Percentiles rank a stretch among this genome's conserved stretches.
Conservation (phyloP, 371 early-diverging fungal species). For the Syncephalis plumigaleata region DNA sequence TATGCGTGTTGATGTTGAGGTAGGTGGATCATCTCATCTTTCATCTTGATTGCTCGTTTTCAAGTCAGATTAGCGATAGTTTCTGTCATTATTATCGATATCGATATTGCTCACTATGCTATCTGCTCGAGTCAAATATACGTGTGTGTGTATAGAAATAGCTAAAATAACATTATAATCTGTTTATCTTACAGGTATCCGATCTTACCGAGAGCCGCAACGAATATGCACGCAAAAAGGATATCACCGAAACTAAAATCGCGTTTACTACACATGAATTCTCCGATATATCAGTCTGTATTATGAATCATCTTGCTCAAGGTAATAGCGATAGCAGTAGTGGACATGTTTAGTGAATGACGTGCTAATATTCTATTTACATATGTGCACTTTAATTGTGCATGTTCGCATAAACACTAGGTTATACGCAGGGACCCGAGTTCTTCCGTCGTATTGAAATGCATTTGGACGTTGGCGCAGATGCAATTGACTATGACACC, state of each 20-base stretch:
- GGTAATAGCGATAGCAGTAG: too few species aligned
- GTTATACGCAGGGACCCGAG: constrained; percentile 31
- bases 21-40: constrained; percentile 7
- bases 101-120: too few species aligned
- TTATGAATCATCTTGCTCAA: constrained; percentile 55
- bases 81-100: too few species aligned
- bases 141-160: too few species aligned
- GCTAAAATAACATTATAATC: neutral
- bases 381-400: too few species aligned
- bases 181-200: too few species aligned
- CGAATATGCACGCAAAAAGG: constrained; percentile 34
- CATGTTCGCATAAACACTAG: too few species aligned
- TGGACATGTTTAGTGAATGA: too few species aligned
- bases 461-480: constrained; percentile 72
- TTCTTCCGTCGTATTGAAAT: constrained; percentile 44
- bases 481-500: constrained; percentile 52
- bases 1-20: constrained; percentile 54
- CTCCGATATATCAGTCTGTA: constrained; percentile 71
- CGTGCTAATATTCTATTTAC: too few species aligned
- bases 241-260: constrained; percentile 24
- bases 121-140: too few species aligned
- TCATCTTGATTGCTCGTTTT: neutral
- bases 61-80: too few species aligned
- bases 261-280: constrained; percentile 64
- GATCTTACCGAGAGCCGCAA: constrained; percentile 41